Conservation (phyloP, 1,139 yeast species). For the Pichia sp. region DNA sequence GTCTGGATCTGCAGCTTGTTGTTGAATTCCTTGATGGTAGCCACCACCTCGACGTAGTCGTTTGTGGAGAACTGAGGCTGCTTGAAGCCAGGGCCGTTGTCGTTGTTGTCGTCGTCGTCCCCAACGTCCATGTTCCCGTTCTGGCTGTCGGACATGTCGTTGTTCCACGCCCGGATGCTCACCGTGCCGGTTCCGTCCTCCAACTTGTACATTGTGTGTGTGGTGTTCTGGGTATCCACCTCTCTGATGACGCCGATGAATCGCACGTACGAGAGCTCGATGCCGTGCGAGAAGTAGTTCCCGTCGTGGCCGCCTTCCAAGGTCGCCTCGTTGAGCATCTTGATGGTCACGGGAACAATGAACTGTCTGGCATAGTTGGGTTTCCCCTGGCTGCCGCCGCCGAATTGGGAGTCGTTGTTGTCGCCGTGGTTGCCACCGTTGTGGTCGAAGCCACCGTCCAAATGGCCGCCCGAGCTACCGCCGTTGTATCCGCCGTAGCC, state of each 20-base stretch:
- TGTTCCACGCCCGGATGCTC: slow-evolving; percentile 68
- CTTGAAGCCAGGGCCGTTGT: slow-evolving; percentile 23
- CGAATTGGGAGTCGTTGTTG: slow-evolving; percentile 25
- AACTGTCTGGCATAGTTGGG: slow-evolving; percentile 37
- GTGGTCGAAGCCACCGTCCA: slow-evolving; percentile 11
- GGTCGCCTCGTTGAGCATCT: slow-evolving; percentile 65
- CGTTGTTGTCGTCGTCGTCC: slow-evolving; percentile 30
- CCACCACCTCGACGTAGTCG: slow-evolving; percentile 65
- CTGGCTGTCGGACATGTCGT: slow-evolving; percentile 34
- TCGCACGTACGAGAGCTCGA: slow-evolving; percentile 46
- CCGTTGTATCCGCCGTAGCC: slow-evolving; percentile 6
- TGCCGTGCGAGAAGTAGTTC: slow-evolving; percentile 62
- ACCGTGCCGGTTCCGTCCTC: slow-evolving; percentile 86
- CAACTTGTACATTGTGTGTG: slow-evolving; percentile 51
- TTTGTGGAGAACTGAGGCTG: slow-evolving; percentile 33
- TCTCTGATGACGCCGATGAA: slow-evolving; percentile 51
- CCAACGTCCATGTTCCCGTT: background rate
- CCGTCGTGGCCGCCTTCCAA: slow-evolving; percentile 65
- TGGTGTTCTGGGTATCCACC: slow-evolving; percentile 46
- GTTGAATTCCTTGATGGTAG: slow-evolving; percentile 67
- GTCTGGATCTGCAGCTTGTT: slow-evolving; percentile 64
- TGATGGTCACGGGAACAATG: slow-evolving; percentile 79
- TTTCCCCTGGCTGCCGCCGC: slow-evolving; percentile 15
- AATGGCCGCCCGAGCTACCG: slow-evolving; percentile 19
- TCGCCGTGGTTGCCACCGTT: slow-evolving; percentile 16